Conservation (phyloP, 2,329 filamentous ascomycete genomes). For the Fusarium pseudocircinatum region DNA sequence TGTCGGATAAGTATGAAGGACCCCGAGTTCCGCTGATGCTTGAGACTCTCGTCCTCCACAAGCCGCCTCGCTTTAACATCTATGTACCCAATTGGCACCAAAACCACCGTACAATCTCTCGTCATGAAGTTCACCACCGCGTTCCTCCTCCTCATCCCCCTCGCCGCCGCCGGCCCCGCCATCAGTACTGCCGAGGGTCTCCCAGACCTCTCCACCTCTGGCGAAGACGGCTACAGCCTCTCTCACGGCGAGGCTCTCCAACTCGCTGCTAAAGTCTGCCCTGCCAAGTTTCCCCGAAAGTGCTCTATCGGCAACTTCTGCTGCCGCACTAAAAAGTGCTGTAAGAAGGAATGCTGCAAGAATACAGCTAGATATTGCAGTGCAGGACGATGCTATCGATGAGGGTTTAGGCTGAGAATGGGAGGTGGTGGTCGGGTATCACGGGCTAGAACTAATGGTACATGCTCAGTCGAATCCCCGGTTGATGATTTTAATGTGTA, state of each 20-base stretch:
- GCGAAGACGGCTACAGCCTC: not conserved
- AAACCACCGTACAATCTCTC: not conserved
- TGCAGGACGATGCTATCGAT: slow-evolving; percentile 6
- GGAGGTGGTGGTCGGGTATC: too few species aligned
- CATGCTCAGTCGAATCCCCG: too few species aligned
- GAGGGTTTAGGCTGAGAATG: too few species aligned
- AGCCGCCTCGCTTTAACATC: not conserved
- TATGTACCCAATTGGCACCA: rapidly evolving
- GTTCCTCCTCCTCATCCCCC: not conserved
- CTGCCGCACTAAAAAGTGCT: slow-evolving; percentile 22
- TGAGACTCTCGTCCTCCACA: rapidly evolving
- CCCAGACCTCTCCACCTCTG: slow-evolving; percentile 5
- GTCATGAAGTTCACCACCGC: not conserved
- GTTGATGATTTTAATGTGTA: too few species aligned
- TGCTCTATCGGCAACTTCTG: slow-evolving; percentile 7
- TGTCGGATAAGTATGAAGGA: not conserved
- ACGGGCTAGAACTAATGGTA: too few species aligned
- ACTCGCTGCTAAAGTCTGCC: slow-evolving; percentile 10
- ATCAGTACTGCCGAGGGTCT: slow-evolving; percentile 11
- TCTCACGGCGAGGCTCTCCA: not conserved
- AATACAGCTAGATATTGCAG: slow-evolving; percentile 14
- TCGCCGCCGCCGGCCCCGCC: not conserved
- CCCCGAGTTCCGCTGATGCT: rapidly evolving
- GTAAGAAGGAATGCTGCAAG: slow-evolving; percentile 22
- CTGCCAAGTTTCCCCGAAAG: slow-evolving; percentile 20